These are phyloP conservation scores for Penicillium antarcticum DNA, from an alignment of 495 filamentous ascomycete species.

Conservation along the genomic window DNA sequence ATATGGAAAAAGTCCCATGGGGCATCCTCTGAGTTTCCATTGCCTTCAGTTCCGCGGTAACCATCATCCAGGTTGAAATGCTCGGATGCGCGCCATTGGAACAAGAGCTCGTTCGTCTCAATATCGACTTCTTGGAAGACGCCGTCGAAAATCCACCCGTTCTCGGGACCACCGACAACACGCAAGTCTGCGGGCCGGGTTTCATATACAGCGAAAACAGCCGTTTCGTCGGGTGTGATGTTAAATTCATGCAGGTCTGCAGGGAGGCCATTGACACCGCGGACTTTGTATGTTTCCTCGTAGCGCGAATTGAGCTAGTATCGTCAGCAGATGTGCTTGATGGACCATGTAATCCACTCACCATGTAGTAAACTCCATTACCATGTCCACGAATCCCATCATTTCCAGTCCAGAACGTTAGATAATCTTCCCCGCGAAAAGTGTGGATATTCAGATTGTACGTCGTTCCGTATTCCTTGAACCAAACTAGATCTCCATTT, in stretches of 20 bases:
- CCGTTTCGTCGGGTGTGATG: slow-evolving; percentile 47
- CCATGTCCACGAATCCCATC: slow-evolving; percentile 47
- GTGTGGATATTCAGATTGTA: slow-evolving; percentile 41
- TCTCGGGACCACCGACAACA: slow-evolving; percentile 29
- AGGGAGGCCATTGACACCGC: slow-evolving; percentile 26
- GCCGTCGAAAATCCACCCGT: slow-evolving; percentile 52
- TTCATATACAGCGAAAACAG: slow-evolving; percentile 50
- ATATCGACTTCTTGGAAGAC: slow-evolving; percentile 50
- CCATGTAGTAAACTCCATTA: slow-evolving; percentile 48
- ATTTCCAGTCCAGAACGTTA: slow-evolving; percentile 52
- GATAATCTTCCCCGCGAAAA: slow-evolving; percentile 39
- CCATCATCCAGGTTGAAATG: slow-evolving; percentile 32
- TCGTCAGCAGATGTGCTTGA: neutral
- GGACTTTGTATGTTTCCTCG: slow-evolving; percentile 39
- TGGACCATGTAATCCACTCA: slow-evolving; percentile 15
- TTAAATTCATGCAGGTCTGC: slow-evolving; percentile 47
- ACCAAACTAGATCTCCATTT: slow-evolving; percentile 43
- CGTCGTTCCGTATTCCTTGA: slow-evolving; percentile 27
- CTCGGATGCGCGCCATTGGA: slow-evolving; percentile 41
- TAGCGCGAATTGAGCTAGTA: slow-evolving; percentile 47
- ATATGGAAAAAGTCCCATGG: slow-evolving; percentile 49
- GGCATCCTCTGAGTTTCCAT: slow-evolving; percentile 17
- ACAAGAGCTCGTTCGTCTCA: slow-evolving; percentile 38
- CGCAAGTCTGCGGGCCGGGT: slow-evolving; percentile 37
- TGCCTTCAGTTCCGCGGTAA: slow-evolving; percentile 16